phyloP scores from a whole-genome alignment of 2,329 filamentous ascomycete species.

The Aspergillus pseudoglaucus region DNA sequence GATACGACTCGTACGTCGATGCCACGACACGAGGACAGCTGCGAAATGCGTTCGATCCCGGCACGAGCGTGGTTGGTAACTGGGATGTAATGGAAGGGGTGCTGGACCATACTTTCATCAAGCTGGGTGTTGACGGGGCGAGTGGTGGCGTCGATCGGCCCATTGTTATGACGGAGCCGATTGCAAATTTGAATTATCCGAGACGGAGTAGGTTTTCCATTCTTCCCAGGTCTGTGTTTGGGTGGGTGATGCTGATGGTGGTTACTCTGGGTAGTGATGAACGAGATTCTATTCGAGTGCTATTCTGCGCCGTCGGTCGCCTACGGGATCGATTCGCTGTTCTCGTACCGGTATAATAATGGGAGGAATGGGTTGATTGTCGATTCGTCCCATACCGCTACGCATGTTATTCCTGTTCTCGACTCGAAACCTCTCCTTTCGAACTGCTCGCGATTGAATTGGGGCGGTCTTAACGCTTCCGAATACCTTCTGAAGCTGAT shows the following conservation, averaged over 20 bases:
- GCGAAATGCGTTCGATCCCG: constrained; percentile 82
- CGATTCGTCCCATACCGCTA: constrained; percentile 87
- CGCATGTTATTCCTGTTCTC: constrained; percentile 89
- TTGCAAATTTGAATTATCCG: constrained; percentile 84
- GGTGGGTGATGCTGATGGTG: no score
- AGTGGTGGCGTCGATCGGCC: constrained; percentile 74
- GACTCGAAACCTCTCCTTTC: constrained; percentile 76
- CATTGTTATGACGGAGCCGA: constrained; percentile 89
- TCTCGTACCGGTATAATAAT: constrained; percentile 89
- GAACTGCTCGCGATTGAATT: constrained; percentile 84
- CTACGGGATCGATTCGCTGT: constrained; percentile 93
- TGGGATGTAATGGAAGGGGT: constrained; percentile 98
- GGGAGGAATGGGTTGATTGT: constrained; percentile 82
- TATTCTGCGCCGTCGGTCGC: constrained; percentile 85
- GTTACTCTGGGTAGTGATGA: no score
- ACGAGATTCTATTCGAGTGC: constrained; percentile 93
- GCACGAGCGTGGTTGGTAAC: constrained; percentile 86
- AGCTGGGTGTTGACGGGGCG: constrained; percentile 72
- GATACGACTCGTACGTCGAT: constrained; percentile 88
- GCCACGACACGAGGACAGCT: constrained; percentile 87
- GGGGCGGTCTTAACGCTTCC: constrained; percentile 83
- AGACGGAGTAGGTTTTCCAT: constrained; percentile 65
- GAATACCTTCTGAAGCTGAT: constrained; percentile 90
- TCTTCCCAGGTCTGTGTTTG: no score
- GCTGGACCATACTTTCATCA: constrained; percentile 89